A percentile compares a stretch with the other conserved stretches of the same genome.
Conservation (phyloP, 805 yeast genomes). For the Brettanomyces nanus region DNA sequence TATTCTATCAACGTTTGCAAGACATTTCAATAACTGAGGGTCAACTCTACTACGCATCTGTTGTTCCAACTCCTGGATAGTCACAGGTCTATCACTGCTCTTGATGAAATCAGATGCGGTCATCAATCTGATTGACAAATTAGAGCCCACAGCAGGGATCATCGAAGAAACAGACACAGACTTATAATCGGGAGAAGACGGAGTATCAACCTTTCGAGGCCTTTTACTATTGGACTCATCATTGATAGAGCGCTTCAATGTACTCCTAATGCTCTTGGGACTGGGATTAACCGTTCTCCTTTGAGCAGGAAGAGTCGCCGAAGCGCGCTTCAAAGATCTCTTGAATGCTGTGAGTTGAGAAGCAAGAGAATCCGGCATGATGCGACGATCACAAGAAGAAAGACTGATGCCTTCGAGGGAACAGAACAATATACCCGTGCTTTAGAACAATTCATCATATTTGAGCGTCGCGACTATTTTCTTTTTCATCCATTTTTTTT, state of each 20-base stretch:
- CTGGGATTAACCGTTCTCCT: slow-evolving; percentile 19
- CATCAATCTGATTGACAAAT: slow-evolving; percentile 67
- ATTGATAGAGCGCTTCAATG: slow-evolving; percentile 8
- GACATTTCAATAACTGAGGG: slow-evolving; percentile 56
- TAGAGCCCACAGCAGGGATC: slow-evolving; percentile 1
- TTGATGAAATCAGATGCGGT: slow-evolving; percentile 90
- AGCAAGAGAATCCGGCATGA: slow-evolving; percentile 26
- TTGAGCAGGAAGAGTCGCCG: slow-evolving; percentile 41
- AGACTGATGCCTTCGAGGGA: background rate
- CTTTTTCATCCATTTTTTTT: too few species aligned
- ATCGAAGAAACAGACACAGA: background rate
- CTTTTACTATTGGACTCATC: slow-evolving; percentile 7
- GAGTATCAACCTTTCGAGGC: slow-evolving; percentile 7
- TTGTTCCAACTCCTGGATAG: slow-evolving; percentile 54
- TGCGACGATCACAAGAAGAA: too few species aligned
- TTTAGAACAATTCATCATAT: too few species aligned
- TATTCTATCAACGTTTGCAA: slow-evolving; percentile 72
- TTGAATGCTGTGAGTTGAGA: slow-evolving; percentile 55
- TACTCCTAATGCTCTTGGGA: slow-evolving; percentile 2
- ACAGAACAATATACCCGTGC: too few species aligned
- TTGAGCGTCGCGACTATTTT: too few species aligned
- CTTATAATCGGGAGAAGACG: background rate
- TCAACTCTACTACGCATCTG: slow-evolving; percentile 58
- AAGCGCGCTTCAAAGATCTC: slow-evolving; percentile 44
- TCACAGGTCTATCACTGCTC: slow-evolving; percentile 58